Base-by-base conservation (phyloP, 768 basidiomycete species). In the Xerocomellus chrysenteron region DNA sequence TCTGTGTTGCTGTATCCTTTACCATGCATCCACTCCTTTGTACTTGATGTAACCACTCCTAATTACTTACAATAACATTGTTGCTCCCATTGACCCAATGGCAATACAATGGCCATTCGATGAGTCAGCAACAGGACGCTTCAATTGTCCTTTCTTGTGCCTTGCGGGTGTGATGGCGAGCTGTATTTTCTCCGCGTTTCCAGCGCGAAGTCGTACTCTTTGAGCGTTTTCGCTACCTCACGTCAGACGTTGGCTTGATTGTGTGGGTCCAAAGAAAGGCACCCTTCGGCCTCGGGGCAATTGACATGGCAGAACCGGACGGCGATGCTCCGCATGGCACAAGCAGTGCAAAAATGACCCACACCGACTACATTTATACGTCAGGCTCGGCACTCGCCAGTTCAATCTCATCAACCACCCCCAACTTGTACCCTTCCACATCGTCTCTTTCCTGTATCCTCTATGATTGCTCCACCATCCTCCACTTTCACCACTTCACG, bases 341-440 rank as follows among this genome's bases (percentile, higher is more conserved):
- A 62, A 58, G 68, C 68, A 24, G 68, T 69, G 68, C 68, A 61
- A 43, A 47, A 55, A 52, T 44, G 51, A 53, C 66, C 54, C 61
- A 57, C 64, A 30, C 26, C 26, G 4, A 28, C 26, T 28, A 28
- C 58, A 68, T 64, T 70, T 70, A 69, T 69, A 70, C 58, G 52
- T 43, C 47, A 51, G 35, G 55, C 26, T 32, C n/a, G 52, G 44
- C 51, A 36, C 47, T 35, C 53, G 12, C 54, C 43, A 45, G 32
- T 39, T 52, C 65, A n/a, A 50, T 58, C 58, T 54, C 60, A 56
- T 58, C 59, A 33, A 45, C 44, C 28, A 48, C 46, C 42, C 13
- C 37, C 52, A 55, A 33, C 24, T 43, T 30, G 60, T 52, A 37
- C 56, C 33, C 47, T 21, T 58, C 46, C 49, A 44, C 57, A 39